These are phyloP conservation scores for Paspalum vaginatum DNA, from an alignment of 176 grass and related monocot genomes.

Conservation along the genomic window DNA sequence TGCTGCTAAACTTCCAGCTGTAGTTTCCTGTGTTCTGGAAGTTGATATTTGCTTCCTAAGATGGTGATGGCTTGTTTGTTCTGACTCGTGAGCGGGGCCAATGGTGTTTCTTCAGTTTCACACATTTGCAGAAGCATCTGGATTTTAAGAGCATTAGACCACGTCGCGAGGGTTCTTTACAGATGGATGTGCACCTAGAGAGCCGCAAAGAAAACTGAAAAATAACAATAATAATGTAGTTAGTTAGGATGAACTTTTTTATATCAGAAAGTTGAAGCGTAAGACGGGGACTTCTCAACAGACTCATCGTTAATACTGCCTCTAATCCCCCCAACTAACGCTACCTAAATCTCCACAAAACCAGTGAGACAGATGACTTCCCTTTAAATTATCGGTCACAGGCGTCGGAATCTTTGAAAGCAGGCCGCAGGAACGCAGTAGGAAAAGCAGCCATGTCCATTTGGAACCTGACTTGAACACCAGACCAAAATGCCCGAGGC, in stretches of 20 bases:
- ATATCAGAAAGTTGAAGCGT: slow-evolving; percentile 39
- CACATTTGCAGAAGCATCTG: slow-evolving; percentile 26
- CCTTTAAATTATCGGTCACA: not conserved
- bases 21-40: not conserved
- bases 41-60: not conserved
- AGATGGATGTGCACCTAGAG: slow-evolving; percentile 39
- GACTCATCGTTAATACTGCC: slow-evolving; percentile 30
- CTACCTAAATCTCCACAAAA: slow-evolving; percentile 37
- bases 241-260: slow-evolving; percentile 50
- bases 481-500: not conserved
- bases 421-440: slow-evolving; percentile 6
- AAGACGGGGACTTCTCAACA: slow-evolving; percentile 52
- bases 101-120: slow-evolving; percentile 22
- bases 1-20: not conserved
- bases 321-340: slow-evolving; percentile 36
- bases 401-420: slow-evolving; percentile 18
- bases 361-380: slow-evolving; percentile 8
- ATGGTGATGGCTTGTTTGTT: slow-evolving; percentile 5
- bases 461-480: slow-evolving; percentile 32
- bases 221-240: slow-evolving; percentile 25
- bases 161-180: slow-evolving; percentile 37
- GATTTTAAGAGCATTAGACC: slow-evolving; percentile 5
- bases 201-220: slow-evolving; percentile 26
- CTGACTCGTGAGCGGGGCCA: slow-evolving; percentile 17
- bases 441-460: not conserved